Conservation (phyloP, 257 asterid genomes). For the Lavandula angustifolia region DNA sequence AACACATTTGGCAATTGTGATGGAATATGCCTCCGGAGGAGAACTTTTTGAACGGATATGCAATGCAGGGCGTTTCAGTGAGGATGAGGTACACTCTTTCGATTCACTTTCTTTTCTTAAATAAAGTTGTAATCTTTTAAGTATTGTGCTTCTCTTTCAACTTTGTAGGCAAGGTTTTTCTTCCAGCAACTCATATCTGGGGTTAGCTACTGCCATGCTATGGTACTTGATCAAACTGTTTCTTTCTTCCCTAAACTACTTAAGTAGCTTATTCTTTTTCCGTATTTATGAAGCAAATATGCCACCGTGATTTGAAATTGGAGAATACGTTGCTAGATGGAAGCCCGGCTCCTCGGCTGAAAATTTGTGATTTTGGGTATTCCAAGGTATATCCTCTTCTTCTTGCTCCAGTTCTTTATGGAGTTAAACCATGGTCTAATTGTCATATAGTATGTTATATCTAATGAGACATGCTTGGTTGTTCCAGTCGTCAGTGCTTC, state of each 20-base stretch:
- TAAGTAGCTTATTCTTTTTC: no score
- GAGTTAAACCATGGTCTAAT: no score
- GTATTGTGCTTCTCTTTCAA: slow-evolving; percentile 19
- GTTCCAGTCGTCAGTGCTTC: slow-evolving; percentile 92
- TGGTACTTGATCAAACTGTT: slow-evolving; percentile 52
- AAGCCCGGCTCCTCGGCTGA: slow-evolving; percentile 89
- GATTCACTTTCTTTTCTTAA: not conserved
- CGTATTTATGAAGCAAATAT: slow-evolving; percentile 70
- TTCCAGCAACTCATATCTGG: slow-evolving; percentile 99
- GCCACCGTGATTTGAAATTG: slow-evolving; percentile 94
- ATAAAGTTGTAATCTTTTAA: not conserved
- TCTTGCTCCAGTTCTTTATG: not conserved
- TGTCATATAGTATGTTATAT: no score
- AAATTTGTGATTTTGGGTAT: slow-evolving; percentile 97
- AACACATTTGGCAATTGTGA: slow-evolving; percentile 95
- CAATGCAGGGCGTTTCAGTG: slow-evolving; percentile 97
- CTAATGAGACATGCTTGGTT: slow-evolving; percentile 1
- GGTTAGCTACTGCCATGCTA: slow-evolving; percentile 94
- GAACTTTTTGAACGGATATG: slow-evolving; percentile 94
- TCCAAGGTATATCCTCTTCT: slow-evolving; percentile 65
- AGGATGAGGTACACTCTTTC: slow-evolving; percentile 71
- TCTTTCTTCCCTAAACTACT: no score
- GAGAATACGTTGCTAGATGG: slow-evolving; percentile 96
- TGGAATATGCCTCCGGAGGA: slow-evolving; percentile 99
- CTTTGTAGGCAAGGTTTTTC: slow-evolving; percentile 82